Percentiles rank a stretch among this genome's conserved stretches.
Conservation (phyloP, 2,329 filamentous ascomycete genomes). For the Diaporthe ampelina region DNA sequence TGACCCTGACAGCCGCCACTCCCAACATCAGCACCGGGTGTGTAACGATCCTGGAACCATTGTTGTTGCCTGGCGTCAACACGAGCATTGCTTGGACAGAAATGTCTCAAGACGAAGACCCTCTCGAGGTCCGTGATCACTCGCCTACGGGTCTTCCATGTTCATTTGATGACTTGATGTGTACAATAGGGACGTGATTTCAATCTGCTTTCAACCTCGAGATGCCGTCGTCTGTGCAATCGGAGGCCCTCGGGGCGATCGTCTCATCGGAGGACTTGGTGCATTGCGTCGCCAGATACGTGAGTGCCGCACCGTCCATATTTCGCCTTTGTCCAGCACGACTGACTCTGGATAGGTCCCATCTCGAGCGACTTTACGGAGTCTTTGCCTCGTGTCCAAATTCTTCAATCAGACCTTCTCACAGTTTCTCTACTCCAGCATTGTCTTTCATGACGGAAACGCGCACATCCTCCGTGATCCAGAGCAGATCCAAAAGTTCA, state of each 20-base stretch:
- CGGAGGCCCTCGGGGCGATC: slow-evolving; percentile 4
- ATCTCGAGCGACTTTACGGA: slow-evolving; percentile 5
- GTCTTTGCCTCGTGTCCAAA: slow-evolving; percentile 33
- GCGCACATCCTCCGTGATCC: slow-evolving; percentile 32
- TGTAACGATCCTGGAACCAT: not conserved
- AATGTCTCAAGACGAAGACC: not conserved
- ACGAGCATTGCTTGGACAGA: not conserved
- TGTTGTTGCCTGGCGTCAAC: slow-evolving; percentile 3
- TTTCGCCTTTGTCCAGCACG: no score
- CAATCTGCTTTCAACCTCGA: not conserved
- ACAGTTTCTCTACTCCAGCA: slow-evolving; percentile 33
- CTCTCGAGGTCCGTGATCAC: no score
- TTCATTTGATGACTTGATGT: not conserved
- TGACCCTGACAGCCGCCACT: not conserved
- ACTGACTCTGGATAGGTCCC: no score
- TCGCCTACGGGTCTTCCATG: no score
- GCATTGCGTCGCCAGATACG: slow-evolving; percentile 29
- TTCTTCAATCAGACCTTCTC: slow-evolving; percentile 34
- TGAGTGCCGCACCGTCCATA: no score
- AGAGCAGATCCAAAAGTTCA: not conserved
- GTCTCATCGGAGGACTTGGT: slow-evolving; percentile 31
- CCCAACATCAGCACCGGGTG: not conserved
- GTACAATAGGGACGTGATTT: accelerated
- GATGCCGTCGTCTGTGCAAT: not conserved
- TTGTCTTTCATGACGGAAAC: slow-evolving; percentile 36